These are phyloP conservation scores for Ophiostoma himal-ulmi DNA, from an alignment of 2,329 filamentous ascomycete species.

Conservation along the genomic window DNA sequence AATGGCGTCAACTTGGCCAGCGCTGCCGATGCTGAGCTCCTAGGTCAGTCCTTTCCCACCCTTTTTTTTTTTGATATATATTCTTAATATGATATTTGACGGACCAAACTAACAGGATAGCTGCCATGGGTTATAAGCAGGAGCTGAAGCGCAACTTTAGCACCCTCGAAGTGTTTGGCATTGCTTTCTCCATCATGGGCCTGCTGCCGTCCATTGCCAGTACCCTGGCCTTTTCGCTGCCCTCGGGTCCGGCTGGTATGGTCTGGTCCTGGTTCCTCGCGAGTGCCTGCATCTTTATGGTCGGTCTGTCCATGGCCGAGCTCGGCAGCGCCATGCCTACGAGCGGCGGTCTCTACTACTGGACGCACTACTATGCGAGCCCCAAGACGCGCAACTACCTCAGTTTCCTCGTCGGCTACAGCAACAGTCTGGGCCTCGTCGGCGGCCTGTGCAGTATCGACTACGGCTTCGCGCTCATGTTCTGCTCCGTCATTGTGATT, in stretches of 20 bases:
- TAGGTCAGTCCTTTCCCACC: constrained; percentile 19
- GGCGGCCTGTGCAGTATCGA: constrained; percentile 58
- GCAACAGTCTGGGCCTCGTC: constrained; percentile 55
- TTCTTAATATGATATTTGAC: neutral
- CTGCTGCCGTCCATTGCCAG: constrained; percentile 55
- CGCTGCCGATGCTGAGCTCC: constrained; percentile 32
- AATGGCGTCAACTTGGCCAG: constrained; percentile 28
- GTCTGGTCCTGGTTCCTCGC: constrained; percentile 60
- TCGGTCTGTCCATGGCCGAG: constrained; percentile 54
- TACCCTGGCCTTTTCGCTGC: constrained; percentile 53
- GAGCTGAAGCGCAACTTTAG: constrained; percentile 57
- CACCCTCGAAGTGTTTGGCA: constrained; percentile 57
- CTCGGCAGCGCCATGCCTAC: constrained; percentile 53
- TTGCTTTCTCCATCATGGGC: constrained; percentile 57
- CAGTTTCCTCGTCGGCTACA: constrained; percentile 56
- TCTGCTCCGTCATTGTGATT: constrained; percentile 53
- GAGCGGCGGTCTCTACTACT: constrained; percentile 53
- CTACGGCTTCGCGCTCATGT: constrained; percentile 51
- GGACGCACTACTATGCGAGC: constrained; percentile 55
- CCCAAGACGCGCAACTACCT: constrained; percentile 50
- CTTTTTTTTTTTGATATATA: too few species aligned
- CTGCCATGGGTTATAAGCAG: constrained; percentile 43
- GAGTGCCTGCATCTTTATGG: constrained; percentile 51
- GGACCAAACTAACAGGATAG: neutral
- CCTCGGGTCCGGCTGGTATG: constrained; percentile 55